Percentiles rank a stretch among this genome's conserved stretches.
Evolutionary conservation across 2,329 filamentous ascomycete genomes (phyloP).

Genomic region (Didymella arachidicola): DNA sequence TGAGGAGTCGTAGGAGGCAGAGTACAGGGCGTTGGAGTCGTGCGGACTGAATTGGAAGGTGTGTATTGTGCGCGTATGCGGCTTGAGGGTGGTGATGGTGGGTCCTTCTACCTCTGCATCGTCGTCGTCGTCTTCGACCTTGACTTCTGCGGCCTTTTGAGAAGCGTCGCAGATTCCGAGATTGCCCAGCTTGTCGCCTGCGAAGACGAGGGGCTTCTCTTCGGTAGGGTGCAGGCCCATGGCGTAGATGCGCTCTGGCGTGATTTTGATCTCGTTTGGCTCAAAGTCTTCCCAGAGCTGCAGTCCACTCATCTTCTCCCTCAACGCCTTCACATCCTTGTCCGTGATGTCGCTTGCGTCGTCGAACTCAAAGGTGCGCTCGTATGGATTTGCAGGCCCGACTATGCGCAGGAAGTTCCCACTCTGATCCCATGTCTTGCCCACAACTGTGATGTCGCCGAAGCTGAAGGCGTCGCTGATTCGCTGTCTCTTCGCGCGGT

Average conservation of each 20-base stretch:
- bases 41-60: constrained; percentile 79
- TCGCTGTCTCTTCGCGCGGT: constrained; percentile 68
- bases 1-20: constrained; percentile 90
- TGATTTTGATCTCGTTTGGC: constrained; percentile 65
- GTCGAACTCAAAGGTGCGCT: constrained; percentile 84
- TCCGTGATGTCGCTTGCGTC: constrained; percentile 82
- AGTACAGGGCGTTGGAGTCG: constrained; percentile 78
- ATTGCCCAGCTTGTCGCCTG: constrained; percentile 91
- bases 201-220: constrained; percentile 88
- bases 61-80: constrained; percentile 87
- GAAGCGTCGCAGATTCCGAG: constrained; percentile 91
- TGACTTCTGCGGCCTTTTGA: constrained; percentile 65
- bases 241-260: constrained; percentile 64
- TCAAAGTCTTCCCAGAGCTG: constrained; percentile 84
- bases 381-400: constrained; percentile 78
- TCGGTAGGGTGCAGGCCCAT: constrained; percentile 87
- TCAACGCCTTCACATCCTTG: constrained; percentile 74
- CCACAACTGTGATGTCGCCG: constrained; percentile 79
- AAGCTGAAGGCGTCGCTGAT: constrained; percentile 75
- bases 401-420: constrained; percentile 72
- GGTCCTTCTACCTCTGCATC: constrained; percentile 71
- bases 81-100: constrained; percentile 87
- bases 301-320: constrained; percentile 78
- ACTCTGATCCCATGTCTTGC: constrained; percentile 75
- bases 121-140: constrained; percentile 67